Base-by-base conservation (phyloP, 2,329 filamentous ascomycete genomes). In the Blastomyces emzantsi region DNA sequence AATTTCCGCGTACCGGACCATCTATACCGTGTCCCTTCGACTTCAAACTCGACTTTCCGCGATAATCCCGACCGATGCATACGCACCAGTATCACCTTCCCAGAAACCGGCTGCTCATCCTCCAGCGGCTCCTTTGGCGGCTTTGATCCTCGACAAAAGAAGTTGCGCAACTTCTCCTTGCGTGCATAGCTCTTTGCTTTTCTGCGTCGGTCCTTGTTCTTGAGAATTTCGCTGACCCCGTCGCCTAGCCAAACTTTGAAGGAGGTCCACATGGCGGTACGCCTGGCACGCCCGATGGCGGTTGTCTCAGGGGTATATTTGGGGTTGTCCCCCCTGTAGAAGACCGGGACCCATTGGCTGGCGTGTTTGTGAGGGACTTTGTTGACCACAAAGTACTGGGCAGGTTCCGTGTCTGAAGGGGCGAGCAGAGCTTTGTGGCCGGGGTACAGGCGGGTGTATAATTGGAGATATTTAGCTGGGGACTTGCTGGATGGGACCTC, bases 1-100 rank as follows among this genome's bases (percentile, higher is more conserved):
- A 61, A 61, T 25, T 4, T 61, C 51, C 60, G 19, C 8, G 60
- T 61, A 47, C 60, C 60, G 15, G 60, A 52, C 49, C 60, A 61
- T 22, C 60, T 47, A 54, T 61, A 61, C 17, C 22, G 19, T 5
- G 25, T 36, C 49, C 49, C 60, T 19, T 30, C 60, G 13, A 54
- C 25, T n/a, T 61, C 49, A 61, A 61, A 61, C 9, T 54, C 51
- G 8, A 61, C 39, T 17, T 54, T 52, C 60, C 60, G 52, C 19
- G 47, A 52, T 13, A 39, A 11, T 13, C 60, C 60, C 19, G 25
- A 22, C 39, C 60, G 25, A 19, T 61, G 43, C 49, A 61, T 25
- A 11, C 15, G 45, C 19, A 61, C 45, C 22, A 61, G n/a, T 17
- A 61, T 49, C 30, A 61, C 60, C 45, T 52, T 36, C 9, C 60